Evolutionary conservation across 106 monocot genomes (phyloP).

Genomic region (Posidonia australis): DNA sequence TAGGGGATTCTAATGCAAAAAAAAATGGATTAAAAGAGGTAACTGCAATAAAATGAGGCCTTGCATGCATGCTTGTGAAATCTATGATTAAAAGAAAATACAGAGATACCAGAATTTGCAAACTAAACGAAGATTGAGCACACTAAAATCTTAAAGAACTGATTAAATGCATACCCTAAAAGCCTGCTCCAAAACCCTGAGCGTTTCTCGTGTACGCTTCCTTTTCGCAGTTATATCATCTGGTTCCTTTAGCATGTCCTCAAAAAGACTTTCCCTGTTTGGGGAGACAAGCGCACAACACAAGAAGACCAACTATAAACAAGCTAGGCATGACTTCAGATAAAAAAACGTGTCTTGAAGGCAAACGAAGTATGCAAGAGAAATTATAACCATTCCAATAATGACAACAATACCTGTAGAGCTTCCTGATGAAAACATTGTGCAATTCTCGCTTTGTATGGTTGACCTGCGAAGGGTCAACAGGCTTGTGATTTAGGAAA

Average conservation of each 20-base stretch:
- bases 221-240: conserved; percentile 59
- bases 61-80: too few relatives aligned
- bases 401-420: conserved; percentile 63
- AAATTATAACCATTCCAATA: too few relatives aligned
- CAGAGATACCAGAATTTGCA: too few relatives aligned
- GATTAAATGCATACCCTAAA: conserved; percentile 33
- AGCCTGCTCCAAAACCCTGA: conserved; percentile 57
- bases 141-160: neutral
- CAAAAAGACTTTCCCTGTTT: conserved; percentile 63
- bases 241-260: conserved; percentile 80
- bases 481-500: neutral
- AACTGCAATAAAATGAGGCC: too few relatives aligned
- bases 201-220: conserved; percentile 53
- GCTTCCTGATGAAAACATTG: conserved; percentile 85
- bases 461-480: conserved; percentile 49
- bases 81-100: too few relatives aligned
- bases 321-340: neutral
- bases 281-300: neutral
- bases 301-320: neutral
- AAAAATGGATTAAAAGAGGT: too few relatives aligned
- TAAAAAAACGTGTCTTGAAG: neutral
- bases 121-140: neutral
- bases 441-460: conserved; percentile 83
- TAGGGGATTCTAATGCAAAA: too few relatives aligned
- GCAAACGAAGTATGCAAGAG: neutral